Evolutionary conservation across 495 filamentous ascomycete genomes (phyloP).

Genomic region (Cenococcum geophilum): DNA sequence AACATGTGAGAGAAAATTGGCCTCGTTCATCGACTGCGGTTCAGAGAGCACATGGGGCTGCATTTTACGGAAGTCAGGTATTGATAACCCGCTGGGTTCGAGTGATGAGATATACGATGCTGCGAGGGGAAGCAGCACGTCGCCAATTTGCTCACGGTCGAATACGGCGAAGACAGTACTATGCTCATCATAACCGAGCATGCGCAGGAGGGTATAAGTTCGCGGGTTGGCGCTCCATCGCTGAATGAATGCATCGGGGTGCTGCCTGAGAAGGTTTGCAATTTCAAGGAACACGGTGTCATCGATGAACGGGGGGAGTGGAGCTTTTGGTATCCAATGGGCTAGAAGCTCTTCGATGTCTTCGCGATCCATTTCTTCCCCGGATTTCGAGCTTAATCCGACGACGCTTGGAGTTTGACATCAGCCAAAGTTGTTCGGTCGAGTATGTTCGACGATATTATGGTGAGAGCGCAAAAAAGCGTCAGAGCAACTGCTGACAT

Average conservation of each 20-base stretch:
- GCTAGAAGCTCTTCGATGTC: constrained; percentile 11
- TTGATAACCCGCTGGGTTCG: background rate
- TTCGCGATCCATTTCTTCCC: constrained; percentile 7
- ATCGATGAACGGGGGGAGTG: constrained; percentile 16
- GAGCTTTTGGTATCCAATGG: constrained; percentile 7
- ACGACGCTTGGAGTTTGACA: background rate
- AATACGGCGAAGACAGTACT: constrained; percentile 5
- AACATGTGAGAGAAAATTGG: constrained; percentile 3
- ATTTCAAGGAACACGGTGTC: constrained; percentile 21
- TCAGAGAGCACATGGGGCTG: constrained; percentile 17
- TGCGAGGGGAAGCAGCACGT: constrained; percentile 15
- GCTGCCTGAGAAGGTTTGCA: constrained; percentile 4
- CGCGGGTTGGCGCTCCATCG: constrained; percentile 15
- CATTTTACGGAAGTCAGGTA: constrained; percentile 1
- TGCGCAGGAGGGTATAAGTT: constrained; percentile 24
- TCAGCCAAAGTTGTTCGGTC: background rate
- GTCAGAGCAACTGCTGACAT: too few relatives aligned
- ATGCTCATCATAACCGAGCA: constrained; percentile 18
- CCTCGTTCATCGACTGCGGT: constrained; percentile 14
- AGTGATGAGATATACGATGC: background rate
- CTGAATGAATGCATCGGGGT: constrained; percentile 7
- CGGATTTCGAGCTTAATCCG: background rate
- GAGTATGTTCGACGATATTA: too few relatives aligned
- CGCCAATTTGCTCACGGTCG: constrained; percentile 13
- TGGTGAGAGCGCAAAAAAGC: too few relatives aligned